Evolutionary conservation across 2,329 filamentous ascomycete genomes (phyloP).

Genomic region (Fusarium sp.): DNA sequence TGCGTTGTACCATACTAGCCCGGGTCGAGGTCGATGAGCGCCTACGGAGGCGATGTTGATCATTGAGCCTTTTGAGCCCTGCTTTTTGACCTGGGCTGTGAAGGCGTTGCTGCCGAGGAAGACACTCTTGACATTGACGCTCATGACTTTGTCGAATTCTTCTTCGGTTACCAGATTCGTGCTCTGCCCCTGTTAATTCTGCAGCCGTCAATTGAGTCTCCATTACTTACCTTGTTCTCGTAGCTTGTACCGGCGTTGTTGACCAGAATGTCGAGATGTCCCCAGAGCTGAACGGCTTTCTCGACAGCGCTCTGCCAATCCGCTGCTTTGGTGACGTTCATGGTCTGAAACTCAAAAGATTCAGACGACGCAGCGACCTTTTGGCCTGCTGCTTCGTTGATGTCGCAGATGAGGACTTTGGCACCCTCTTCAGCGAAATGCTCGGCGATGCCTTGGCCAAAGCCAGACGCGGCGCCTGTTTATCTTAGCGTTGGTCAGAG

Average conservation of each 20-base stretch:
- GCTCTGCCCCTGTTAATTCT: too few relatives aligned
- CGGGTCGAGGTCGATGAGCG: constrained; percentile 61
- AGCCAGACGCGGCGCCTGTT: constrained; percentile 11
- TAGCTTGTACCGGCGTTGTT: constrained; percentile 17
- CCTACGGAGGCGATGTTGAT: constrained; percentile 23
- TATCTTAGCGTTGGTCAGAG: neutral
- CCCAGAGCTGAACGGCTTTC: neutral
- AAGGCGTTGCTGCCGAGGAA: constrained; percentile 4
- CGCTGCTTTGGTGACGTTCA: constrained; percentile 4
- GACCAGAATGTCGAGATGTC: constrained; percentile 6
- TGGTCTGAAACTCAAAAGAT: neutral
- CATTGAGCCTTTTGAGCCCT: constrained; percentile 5
- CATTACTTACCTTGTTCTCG: neutral
- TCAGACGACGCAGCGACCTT: neutral
- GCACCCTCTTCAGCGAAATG: constrained; percentile 9
- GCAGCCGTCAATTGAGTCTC: too few relatives aligned
- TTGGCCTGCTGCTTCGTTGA: neutral
- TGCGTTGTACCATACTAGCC: constrained; percentile 76
- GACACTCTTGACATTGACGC: constrained; percentile 6
- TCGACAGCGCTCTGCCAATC: neutral
- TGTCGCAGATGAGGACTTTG: constrained; percentile 4
- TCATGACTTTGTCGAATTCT: constrained; percentile 13
- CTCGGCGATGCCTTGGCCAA: constrained; percentile 20
- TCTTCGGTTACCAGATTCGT: constrained; percentile 4
- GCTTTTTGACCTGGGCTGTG: neutral